phyloP scores from a whole-genome alignment of 768 basidiomycete genomes.

The Lepiota venenata region DNA sequence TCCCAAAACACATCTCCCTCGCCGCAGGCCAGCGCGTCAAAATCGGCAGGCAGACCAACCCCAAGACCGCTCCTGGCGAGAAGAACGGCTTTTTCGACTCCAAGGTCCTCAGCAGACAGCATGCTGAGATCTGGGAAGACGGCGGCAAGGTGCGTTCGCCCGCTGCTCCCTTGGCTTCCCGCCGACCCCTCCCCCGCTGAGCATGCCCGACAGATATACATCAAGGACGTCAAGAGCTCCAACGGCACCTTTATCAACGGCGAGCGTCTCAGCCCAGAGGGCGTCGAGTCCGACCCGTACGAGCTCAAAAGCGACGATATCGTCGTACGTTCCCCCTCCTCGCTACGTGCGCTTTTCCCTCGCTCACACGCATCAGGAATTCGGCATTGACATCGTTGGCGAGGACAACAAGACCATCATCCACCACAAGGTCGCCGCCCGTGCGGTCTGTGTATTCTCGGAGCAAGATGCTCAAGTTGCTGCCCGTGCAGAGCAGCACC shows the following conservation, averaged over 20 bases:
- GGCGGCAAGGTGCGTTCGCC: constrained; percentile 63
- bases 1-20: constrained; percentile 92
- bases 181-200: constrained; percentile 14
- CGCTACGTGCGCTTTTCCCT: constrained; percentile 11
- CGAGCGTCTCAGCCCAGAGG: constrained; percentile 86
- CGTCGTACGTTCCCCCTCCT: constrained; percentile 60
- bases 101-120: constrained; percentile 89
- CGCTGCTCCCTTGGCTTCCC: neutral
- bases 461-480: constrained; percentile 82
- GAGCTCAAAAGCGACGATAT: constrained; percentile 95
- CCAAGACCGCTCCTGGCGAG: constrained; percentile 90
- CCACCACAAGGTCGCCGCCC: constrained; percentile 97
- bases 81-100: constrained; percentile 97
- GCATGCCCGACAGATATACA: constrained; percentile 71
- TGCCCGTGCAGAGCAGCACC: constrained; percentile 66
- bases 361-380: constrained; percentile 65
- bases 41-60: constrained; percentile 95
- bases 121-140: constrained; percentile 99
- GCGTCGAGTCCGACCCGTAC: constrained; percentile 87
- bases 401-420: constrained; percentile 98
- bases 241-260: constrained; percentile 99
- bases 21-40: constrained; percentile 65
- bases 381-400: constrained; percentile 97
- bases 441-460: constrained; percentile 83
- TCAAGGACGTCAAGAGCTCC: constrained; percentile 97